These are phyloP conservation scores for Nakazawaea ernobii DNA, from an alignment of 805 yeast genomes.

Conservation along the genomic window DNA sequence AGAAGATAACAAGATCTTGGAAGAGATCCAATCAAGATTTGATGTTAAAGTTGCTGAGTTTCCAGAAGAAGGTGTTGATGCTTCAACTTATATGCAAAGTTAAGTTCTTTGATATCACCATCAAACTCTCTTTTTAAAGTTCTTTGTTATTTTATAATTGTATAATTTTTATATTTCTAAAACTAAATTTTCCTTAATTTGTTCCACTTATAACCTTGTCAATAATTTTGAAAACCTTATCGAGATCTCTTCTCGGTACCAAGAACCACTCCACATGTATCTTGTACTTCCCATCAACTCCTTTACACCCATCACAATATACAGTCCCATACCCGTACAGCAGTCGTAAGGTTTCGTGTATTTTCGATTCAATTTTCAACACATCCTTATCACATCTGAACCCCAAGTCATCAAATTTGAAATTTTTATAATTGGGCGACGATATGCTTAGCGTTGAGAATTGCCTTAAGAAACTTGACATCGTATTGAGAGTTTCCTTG, in stretches of 20 bases:
- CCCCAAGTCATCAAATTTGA: slow-evolving; percentile 24
- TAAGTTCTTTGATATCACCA: slow-evolving; percentile 23
- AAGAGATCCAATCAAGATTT: slow-evolving; percentile 92
- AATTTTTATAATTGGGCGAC: slow-evolving; percentile 15
- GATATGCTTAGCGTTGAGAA: slow-evolving; percentile 12
- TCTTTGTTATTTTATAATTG: background rate
- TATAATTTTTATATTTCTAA: background rate
- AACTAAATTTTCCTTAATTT: background rate
- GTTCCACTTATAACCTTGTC: slow-evolving; percentile 19
- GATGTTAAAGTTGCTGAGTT: slow-evolving; percentile 92
- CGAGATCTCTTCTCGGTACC: slow-evolving; percentile 37
- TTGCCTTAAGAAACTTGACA: slow-evolving; percentile 11
- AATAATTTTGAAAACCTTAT: slow-evolving; percentile 26
- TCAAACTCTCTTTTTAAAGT: background rate
- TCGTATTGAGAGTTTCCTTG: slow-evolving; percentile 14
- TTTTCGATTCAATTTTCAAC: slow-evolving; percentile 31
- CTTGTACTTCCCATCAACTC: slow-evolving; percentile 13
- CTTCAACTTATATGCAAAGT: slow-evolving; percentile 96
- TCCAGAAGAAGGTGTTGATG: slow-evolving; percentile 98
- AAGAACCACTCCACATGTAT: slow-evolving; percentile 54
- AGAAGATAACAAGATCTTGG: slow-evolving; percentile 85
- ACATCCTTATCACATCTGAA: slow-evolving; percentile 29
- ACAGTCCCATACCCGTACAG: slow-evolving; percentile 43
- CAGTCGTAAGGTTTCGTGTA: slow-evolving; percentile 33
- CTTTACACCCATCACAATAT: slow-evolving; percentile 40